Evolutionary conservation across 208 protist species (phyloP).

Genomic region (Acanthamoeba pearcei): DNA sequence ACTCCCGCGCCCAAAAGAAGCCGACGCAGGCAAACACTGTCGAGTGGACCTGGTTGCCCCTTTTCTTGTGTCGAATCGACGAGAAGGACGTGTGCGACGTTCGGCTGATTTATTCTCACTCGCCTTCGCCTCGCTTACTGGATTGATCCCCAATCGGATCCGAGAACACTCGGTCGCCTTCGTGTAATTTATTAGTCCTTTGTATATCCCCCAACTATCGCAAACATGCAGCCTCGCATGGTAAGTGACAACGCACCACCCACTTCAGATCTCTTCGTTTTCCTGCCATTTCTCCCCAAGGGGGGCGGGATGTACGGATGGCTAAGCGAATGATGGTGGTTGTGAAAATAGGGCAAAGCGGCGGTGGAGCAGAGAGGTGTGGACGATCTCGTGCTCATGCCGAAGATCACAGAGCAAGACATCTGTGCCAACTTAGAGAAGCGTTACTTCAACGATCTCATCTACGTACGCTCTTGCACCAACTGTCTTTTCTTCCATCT

Average conservation of each 20-base stretch:
- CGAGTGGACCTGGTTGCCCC: not conserved
- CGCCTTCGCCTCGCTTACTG: not conserved
- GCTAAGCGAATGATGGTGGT: not conserved
- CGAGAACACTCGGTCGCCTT: not conserved
- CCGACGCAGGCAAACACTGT: not conserved
- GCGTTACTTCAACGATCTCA: slow-evolving; percentile 84
- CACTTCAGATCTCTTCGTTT: not conserved
- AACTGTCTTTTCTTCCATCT: not conserved
- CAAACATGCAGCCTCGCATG: slow-evolving; percentile 71
- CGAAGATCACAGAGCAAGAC: slow-evolving; percentile 92
- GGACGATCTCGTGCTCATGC: slow-evolving; percentile 95
- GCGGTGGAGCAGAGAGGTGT: slow-evolving; percentile 84
- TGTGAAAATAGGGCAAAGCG: slow-evolving; percentile 31
- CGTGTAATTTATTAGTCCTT: slow-evolving; percentile 1
- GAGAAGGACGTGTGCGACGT: not conserved
- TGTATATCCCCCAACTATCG: not conserved
- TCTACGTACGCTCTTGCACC: slow-evolving; percentile 80
- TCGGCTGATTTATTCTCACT: not conserved
- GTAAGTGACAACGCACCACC: not conserved
- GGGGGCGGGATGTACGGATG: not conserved
- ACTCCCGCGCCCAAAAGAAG: not conserved
- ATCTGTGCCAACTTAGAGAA: slow-evolving; percentile 93
- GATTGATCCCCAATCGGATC: not conserved
- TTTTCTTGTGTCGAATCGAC: not conserved
- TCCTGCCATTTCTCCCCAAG: not conserved